Evolutionary conservation across 1,284 basidiomycete genomes (phyloP).

Genomic region (Ustilago esculenta): DNA sequence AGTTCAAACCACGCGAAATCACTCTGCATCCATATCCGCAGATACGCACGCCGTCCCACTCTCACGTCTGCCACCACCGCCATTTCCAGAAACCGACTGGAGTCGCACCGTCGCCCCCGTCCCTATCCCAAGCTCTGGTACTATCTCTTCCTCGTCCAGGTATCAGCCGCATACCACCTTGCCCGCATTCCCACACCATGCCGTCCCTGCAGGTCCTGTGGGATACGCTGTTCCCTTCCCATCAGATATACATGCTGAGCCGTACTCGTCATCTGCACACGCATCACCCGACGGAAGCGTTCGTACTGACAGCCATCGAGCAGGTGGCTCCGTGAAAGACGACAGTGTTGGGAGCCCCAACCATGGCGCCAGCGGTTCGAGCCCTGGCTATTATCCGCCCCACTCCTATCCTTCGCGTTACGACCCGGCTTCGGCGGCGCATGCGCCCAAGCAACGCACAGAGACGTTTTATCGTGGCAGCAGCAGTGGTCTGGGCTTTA

Average conservation of each 20-base stretch:
- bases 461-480: constrained; percentile 42
- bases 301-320: constrained; percentile 25
- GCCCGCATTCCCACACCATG: constrained; percentile 1
- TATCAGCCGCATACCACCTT: constrained; percentile 7
- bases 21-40: too few species aligned
- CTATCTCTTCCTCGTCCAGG: constrained; percentile 7
- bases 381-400: constrained; percentile 22
- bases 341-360: constrained; percentile 33
- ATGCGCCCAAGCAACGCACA: constrained; percentile 12
- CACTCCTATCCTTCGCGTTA: constrained; percentile 31
- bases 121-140: not conserved
- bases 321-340: constrained; percentile 15
- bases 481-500: constrained; percentile 39
- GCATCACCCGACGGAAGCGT: constrained; percentile 20
- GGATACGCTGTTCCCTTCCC: not conserved
- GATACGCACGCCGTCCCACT: not conserved
- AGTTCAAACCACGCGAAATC: too few species aligned
- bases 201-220: constrained; percentile 1
- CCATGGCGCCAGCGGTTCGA: constrained; percentile 8
- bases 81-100: constrained; percentile 16
- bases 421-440: constrained; percentile 18
- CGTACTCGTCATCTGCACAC: constrained; percentile 10
- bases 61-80: constrained; percentile 14
- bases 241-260: constrained; percentile 5
- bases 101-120: constrained; percentile 1